Evolutionary conservation across 768 basidiomycete genomes (phyloP).

Genomic region (Boletus sp.): DNA sequence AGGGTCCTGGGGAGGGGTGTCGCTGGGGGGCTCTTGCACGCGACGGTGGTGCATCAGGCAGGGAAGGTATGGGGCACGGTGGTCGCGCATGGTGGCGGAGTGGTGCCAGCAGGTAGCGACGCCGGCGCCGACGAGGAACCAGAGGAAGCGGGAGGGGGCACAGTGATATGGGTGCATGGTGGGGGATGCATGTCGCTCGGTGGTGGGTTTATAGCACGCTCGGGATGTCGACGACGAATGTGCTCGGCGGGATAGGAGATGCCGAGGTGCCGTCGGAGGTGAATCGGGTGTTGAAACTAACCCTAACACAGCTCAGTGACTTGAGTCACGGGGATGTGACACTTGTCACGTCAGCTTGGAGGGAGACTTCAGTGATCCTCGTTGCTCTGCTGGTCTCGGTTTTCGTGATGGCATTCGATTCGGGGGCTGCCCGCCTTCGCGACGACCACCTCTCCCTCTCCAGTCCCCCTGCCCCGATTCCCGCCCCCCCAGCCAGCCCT

Average conservation of each 20-base stretch:
- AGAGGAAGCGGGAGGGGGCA: slow-evolving; percentile 58
- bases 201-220: slow-evolving; percentile 13
- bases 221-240: slow-evolving; percentile 16
- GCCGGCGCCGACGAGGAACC: slow-evolving; percentile 64
- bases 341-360: slow-evolving; percentile 20
- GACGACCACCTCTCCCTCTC: slow-evolving; percentile 18
- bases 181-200: background rate
- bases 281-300: background rate
- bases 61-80: slow-evolving; percentile 32
- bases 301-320: background rate
- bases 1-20: slow-evolving; percentile 6
- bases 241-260: slow-evolving; percentile 19
- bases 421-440: slow-evolving; percentile 28
- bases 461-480: slow-evolving; percentile 25
- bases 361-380: no score
- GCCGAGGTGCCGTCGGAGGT: slow-evolving; percentile 19
- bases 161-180: slow-evolving; percentile 28
- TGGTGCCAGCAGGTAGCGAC: slow-evolving; percentile 36
- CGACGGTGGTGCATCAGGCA: slow-evolving; percentile 26
- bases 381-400: background rate
- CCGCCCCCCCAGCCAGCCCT: slow-evolving; percentile 35
- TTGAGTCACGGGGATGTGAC: slow-evolving; percentile 17
- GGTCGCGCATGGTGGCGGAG: slow-evolving; percentile 42
- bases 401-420: slow-evolving; percentile 25
- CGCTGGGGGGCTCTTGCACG: slow-evolving; percentile 7